Evolutionary conservation across 106 monocot genomes (phyloP).

Genomic region (Dactylorhiza incarnata): DNA sequence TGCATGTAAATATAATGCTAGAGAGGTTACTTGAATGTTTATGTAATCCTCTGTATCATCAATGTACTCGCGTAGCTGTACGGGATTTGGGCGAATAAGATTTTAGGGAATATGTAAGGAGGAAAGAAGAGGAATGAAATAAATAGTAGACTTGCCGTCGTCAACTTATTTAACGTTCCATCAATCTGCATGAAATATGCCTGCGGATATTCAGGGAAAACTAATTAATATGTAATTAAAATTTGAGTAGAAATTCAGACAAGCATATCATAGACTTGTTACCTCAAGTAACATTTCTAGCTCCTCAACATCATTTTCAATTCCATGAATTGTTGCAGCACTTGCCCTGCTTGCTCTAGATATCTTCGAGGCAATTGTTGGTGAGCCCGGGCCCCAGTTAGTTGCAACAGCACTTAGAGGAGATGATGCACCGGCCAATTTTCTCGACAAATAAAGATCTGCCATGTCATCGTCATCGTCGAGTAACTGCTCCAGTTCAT

Average conservation of each 20-base stretch:
- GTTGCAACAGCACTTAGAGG: constrained; percentile 54
- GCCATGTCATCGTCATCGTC: constrained; percentile 98
- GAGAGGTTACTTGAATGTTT: constrained; percentile 75
- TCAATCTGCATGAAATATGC: constrained; percentile 98
- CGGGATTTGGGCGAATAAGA: not conserved
- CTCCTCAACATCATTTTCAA: constrained; percentile 95
- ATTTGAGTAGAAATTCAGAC: not conserved
- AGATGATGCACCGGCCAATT: constrained; percentile 51
- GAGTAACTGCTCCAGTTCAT: constrained; percentile 89
- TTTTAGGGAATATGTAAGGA: not conserved
- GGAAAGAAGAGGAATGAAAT: not conserved
- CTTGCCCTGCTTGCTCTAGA: constrained; percentile 82
- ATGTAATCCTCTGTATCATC: constrained; percentile 99
- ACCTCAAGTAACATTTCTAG: constrained; percentile 98
- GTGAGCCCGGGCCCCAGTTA: constrained; percentile 52
- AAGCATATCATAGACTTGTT: not conserved
- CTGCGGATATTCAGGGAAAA: constrained; percentile 28
- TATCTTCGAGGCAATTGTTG: constrained; percentile 76
- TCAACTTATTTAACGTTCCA: constrained; percentile 86
- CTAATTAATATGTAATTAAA: not conserved
- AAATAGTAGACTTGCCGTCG: constrained; percentile 36
- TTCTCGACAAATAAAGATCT: constrained; percentile 92
- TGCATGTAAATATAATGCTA: not conserved
- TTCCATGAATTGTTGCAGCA: constrained; percentile 66
- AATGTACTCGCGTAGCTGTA: constrained; percentile 88